Percentiles rank a stretch among this genome's conserved stretches.
phyloP scores from a whole-genome alignment of 768 basidiomycete species.

The Gymnopilus dilepis region DNA sequence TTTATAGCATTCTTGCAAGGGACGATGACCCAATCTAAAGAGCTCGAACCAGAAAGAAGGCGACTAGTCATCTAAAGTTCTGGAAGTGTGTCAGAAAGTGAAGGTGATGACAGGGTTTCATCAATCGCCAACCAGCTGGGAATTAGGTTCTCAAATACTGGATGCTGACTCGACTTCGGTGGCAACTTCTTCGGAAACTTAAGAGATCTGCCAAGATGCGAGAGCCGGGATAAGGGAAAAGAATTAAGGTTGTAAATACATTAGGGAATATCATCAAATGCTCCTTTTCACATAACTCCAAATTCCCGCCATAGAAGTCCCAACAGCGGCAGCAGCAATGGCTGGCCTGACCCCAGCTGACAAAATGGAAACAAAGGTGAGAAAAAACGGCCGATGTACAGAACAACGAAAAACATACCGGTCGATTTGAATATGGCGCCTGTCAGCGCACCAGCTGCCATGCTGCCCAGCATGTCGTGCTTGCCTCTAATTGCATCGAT shows the following conservation, averaged over 20 bases:
- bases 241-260: slow-evolving; percentile 59
- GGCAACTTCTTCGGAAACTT: slow-evolving; percentile 44
- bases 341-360: slow-evolving; percentile 93
- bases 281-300: slow-evolving; percentile 96
- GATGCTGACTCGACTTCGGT: slow-evolving; percentile 26
- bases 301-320: slow-evolving; percentile 87
- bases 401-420: slow-evolving; percentile 61
- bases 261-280: slow-evolving; percentile 63
- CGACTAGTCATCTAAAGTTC: slow-evolving; percentile 46
- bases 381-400: slow-evolving; percentile 34
- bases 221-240: slow-evolving; percentile 48
- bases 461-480: slow-evolving; percentile 91
- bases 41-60: slow-evolving; percentile 36
- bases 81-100: slow-evolving; percentile 53
- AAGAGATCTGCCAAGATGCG: slow-evolving; percentile 47
- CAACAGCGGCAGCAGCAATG: slow-evolving; percentile 84
- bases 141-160: slow-evolving; percentile 36
- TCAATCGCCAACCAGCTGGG: slow-evolving; percentile 48
- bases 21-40: slow-evolving; percentile 23
- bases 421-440: slow-evolving; percentile 94
- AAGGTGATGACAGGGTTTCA: slow-evolving; percentile 48
- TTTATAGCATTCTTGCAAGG: slow-evolving; percentile 50
- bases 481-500: slow-evolving; percentile 89
- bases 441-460: slow-evolving; percentile 90
- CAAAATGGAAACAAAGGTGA: slow-evolving; percentile 43